A percentile compares a stretch with the other conserved stretches of the same genome.
Evolutionary conservation across 2,329 filamentous ascomycete species (phyloP).

Genomic region (Dothideomycetes sp.): DNA sequence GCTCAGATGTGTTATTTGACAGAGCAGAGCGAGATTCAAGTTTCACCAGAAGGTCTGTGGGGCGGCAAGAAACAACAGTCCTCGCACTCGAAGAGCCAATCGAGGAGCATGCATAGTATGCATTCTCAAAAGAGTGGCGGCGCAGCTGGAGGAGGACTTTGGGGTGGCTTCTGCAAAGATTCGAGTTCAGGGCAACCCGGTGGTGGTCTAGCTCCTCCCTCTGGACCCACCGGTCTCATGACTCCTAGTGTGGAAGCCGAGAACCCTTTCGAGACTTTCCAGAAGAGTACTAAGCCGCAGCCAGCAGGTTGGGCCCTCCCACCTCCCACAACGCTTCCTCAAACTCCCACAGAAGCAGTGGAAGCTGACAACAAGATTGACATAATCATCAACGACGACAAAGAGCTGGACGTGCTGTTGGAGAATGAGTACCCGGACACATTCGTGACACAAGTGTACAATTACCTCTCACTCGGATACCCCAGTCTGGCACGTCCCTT

Average conservation of each 20-base stretch:
- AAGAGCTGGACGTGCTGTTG: constrained; percentile 34
- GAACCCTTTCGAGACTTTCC: constrained; percentile 33
- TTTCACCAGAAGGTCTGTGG: constrained; percentile 14
- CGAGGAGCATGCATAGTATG: constrained; percentile 12
- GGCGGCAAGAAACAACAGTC: constrained; percentile 7
- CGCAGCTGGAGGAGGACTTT: constrained; percentile 47
- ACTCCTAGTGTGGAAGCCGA: constrained; percentile 34
- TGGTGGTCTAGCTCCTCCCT: constrained; percentile 30
- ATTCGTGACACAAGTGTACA: constrained; percentile 93
- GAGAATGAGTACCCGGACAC: constrained; percentile 65
- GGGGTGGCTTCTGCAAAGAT: constrained; percentile 61
- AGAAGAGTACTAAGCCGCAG: constrained; percentile 9
- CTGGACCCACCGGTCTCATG: constrained; percentile 35
- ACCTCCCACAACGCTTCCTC: constrained; percentile 31
- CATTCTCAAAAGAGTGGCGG: constrained; percentile 15
- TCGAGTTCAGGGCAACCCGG: constrained; percentile 27
- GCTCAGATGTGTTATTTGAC: constrained; percentile 42
- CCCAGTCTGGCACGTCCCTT: constrained; percentile 74
- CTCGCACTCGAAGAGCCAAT: background rate
- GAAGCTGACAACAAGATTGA: constrained; percentile 25
- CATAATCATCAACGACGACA: constrained; percentile 34
- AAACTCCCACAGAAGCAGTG: constrained; percentile 19
- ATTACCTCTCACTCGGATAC: constrained; percentile 89
- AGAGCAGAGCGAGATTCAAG: constrained; percentile 38
- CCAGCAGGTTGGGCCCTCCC: constrained; percentile 18